Percentiles rank a stretch among this genome's conserved stretches.
Conservation (phyloP, 495 filamentous ascomycete species). For the Podospora anserina region DNA sequence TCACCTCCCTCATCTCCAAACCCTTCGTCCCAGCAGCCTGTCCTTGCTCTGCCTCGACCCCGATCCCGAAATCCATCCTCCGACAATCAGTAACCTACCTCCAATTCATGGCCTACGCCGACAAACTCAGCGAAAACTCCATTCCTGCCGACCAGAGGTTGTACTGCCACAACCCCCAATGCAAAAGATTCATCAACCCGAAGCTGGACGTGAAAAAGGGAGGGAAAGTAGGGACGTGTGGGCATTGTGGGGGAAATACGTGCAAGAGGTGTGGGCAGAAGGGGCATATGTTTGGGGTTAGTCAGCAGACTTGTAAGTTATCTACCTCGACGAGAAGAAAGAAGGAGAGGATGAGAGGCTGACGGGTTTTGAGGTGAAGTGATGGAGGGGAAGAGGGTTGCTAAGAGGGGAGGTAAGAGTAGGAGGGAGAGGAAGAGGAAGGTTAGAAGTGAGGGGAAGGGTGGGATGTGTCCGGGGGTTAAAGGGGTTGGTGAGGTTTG, state of each 20-base stretch:
- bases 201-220: not conserved
- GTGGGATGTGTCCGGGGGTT: not conserved
- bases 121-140: conserved; percentile 11
- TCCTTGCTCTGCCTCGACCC: not conserved
- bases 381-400: not conserved
- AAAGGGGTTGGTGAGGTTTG: not conserved
- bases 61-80: conserved; percentile 16
- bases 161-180: conserved; percentile 18
- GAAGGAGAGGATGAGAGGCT: not conserved
- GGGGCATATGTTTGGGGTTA: conserved; percentile 14
- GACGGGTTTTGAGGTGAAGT: not conserved
- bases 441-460: conserved; percentile 13
- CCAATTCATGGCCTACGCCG: conserved; percentile 21
- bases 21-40: conserved; percentile 15
- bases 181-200: conserved; percentile 16
- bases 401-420: not conserved
- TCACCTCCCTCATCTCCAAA: conserved; percentile 7
- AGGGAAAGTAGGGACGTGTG: not conserved
- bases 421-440: not conserved
- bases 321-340: not conserved
- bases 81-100: conserved; percentile 8
- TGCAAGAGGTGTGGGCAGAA: conserved; percentile 10
- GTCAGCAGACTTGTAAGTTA: not conserved
- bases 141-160: conserved; percentile 2
- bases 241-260: conserved; percentile 9